Conservation (phyloP, 495 filamentous ascomycete species). For the Opeltia flavorubescens region DNA sequence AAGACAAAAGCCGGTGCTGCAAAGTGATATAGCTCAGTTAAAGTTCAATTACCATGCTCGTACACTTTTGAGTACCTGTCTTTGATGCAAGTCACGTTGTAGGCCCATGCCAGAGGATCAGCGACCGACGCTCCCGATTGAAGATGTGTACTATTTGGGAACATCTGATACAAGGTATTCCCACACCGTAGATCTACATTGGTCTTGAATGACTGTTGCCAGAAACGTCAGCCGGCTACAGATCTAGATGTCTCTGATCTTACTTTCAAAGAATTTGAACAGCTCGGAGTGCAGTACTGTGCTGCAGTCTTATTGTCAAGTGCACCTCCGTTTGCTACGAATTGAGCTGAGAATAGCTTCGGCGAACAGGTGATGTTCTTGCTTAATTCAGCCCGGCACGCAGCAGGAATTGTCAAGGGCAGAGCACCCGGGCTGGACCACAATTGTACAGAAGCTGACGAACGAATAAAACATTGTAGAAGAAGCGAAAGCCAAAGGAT, state of each 20-base stretch:
- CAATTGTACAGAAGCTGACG: background rate
- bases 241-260: background rate
- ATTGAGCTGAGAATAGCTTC: background rate
- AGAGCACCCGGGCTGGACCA: slow-evolving; percentile 5
- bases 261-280: slow-evolving; percentile 4
- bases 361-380: slow-evolving; percentile 6
- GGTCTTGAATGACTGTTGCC: slow-evolving; percentile 2
- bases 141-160: background rate
- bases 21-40: no score
- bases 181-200: slow-evolving; percentile 8
- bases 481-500: background rate
- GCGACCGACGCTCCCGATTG: slow-evolving; percentile 4
- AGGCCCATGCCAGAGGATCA: slow-evolving; percentile 9
- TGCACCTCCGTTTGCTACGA: background rate
- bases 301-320: background rate
- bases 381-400: slow-evolving; percentile 3
- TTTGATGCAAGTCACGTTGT: slow-evolving; percentile 8
- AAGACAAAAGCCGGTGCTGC: slow-evolving; percentile 3
- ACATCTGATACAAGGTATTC: slow-evolving; percentile 7
- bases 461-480: background rate
- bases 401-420: slow-evolving; percentile 3
- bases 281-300: slow-evolving; percentile 3
- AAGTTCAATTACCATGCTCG: no score
- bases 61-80: no score
- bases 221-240: background rate